phyloP scores from a whole-genome alignment of 2,329 filamentous ascomycete genomes.

The Beauveria varroae region DNA sequence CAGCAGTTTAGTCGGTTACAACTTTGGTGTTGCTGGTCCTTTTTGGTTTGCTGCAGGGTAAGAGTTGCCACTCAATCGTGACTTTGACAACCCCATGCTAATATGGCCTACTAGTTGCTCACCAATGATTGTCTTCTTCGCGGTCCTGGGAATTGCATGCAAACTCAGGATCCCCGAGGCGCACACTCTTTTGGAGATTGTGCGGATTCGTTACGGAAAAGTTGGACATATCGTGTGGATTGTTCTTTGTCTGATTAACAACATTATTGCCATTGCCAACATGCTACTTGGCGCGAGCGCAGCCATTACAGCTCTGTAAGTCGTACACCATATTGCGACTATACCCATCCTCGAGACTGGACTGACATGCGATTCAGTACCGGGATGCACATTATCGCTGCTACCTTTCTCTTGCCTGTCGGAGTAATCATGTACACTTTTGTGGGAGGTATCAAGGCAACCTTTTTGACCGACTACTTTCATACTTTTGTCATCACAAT shows the following conservation, averaged over 20 bases:
- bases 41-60: slow-evolving; percentile 51
- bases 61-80: neutral
- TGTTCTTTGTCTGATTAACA: slow-evolving; percentile 44
- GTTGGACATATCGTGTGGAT: slow-evolving; percentile 44
- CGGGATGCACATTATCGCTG: slow-evolving; percentile 42
- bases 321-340: neutral
- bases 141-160: slow-evolving; percentile 41
- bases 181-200: slow-evolving; percentile 46
- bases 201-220: slow-evolving; percentile 42
- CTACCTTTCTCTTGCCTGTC: slow-evolving; percentile 36
- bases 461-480: slow-evolving; percentile 42
- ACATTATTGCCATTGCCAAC: slow-evolving; percentile 45
- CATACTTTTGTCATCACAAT: slow-evolving; percentile 48
- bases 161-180: slow-evolving; percentile 46
- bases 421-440: slow-evolving; percentile 33
- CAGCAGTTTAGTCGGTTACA: slow-evolving; percentile 43
- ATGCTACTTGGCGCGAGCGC: slow-evolving; percentile 38
- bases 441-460: slow-evolving; percentile 33
- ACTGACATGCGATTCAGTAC: slow-evolving; percentile 24
- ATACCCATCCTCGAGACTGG: no score
- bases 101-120: slow-evolving; percentile 27
- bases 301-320: slow-evolving; percentile 27
- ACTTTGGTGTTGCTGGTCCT: slow-evolving; percentile 45
- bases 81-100: neutral
- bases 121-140: slow-evolving; percentile 49